Evolutionary conservation across 1,139 yeast genomes (phyloP).

Genomic region (Magnusiomyces sp.): DNA sequence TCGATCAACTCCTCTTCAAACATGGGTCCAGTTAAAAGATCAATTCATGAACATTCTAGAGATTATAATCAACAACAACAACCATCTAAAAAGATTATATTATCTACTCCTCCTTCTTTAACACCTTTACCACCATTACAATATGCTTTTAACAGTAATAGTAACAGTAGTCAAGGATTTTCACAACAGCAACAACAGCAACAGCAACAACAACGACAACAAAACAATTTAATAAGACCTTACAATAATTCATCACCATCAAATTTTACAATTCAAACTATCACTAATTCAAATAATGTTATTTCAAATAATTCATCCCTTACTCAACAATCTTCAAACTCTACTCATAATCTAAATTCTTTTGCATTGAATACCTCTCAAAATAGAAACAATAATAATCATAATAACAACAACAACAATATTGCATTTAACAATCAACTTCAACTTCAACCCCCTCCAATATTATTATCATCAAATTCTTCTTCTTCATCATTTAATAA

Average conservation of each 20-base stretch:
- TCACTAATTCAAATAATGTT: no score
- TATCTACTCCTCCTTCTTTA: neutral
- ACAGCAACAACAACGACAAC: neutral
- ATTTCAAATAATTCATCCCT: no score
- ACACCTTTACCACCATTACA: neutral
- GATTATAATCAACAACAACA: neutral
- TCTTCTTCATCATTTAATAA: neutral
- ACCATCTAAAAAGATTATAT: neutral
- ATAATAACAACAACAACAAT: neutral
- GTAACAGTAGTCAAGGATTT: no score
- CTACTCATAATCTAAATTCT: no score
- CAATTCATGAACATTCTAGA: neutral
- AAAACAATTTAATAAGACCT: no score
- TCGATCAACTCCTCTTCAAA: neutral
- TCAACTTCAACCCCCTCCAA: neutral
- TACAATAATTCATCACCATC: no score
- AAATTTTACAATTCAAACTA: no score
- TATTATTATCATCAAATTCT: neutral
- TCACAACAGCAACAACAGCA: neutral
- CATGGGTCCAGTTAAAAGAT: neutral
- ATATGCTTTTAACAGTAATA: no score
- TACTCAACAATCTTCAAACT: no score
- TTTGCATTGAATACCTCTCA: no score
- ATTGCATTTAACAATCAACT: no score
- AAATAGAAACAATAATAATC: neutral